Evolutionary conservation across 2,329 filamentous ascomycete species (phyloP).

Genomic region (Beauveria medogensis): DNA sequence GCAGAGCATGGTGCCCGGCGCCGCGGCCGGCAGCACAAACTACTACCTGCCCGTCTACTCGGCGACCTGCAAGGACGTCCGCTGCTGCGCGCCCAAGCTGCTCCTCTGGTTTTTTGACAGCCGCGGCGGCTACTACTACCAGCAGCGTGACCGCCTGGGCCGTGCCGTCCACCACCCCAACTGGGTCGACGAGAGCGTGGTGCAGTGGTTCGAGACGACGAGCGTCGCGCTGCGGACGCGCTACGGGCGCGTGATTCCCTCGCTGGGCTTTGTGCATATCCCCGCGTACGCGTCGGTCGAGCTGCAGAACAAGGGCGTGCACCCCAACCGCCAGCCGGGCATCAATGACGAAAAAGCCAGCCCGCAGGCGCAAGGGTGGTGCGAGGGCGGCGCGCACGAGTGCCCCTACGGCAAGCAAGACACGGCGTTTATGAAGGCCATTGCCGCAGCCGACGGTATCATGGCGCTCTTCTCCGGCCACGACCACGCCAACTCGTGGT

Average conservation of each 20-base stretch:
- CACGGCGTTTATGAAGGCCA: slow-evolving; percentile 52
- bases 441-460: slow-evolving; percentile 46
- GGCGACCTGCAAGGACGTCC: slow-evolving; percentile 13
- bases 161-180: slow-evolving; percentile 28
- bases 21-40: slow-evolving; percentile 35
- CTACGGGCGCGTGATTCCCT: slow-evolving; percentile 31
- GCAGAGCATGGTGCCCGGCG: slow-evolving; percentile 28
- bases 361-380: slow-evolving; percentile 37
- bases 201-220: slow-evolving; percentile 34
- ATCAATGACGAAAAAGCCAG: slow-evolving; percentile 37
- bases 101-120: slow-evolving; percentile 69
- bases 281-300: slow-evolving; percentile 32
- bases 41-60: slow-evolving; percentile 39
- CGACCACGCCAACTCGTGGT: slow-evolving; percentile 57
- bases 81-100: slow-evolving; percentile 29
- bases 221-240: slow-evolving; percentile 22
- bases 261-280: slow-evolving; percentile 42
- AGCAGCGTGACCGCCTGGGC: slow-evolving; percentile 24
- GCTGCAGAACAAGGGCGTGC: slow-evolving; percentile 23
- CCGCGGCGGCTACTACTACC: slow-evolving; percentile 47
- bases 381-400: slow-evolving; percentile 27
- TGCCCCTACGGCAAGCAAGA: slow-evolving; percentile 44
- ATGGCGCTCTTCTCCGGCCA: slow-evolving; percentile 56
- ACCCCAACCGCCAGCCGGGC: slow-evolving; percentile 32
- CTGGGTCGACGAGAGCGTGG: slow-evolving; percentile 38